Percentiles rank a stretch among this genome's conserved stretches.
These are phyloP conservation scores for Neurospora sp. DNA, from an alignment of 495 filamentous ascomycete genomes.

Conservation along the genomic window DNA sequence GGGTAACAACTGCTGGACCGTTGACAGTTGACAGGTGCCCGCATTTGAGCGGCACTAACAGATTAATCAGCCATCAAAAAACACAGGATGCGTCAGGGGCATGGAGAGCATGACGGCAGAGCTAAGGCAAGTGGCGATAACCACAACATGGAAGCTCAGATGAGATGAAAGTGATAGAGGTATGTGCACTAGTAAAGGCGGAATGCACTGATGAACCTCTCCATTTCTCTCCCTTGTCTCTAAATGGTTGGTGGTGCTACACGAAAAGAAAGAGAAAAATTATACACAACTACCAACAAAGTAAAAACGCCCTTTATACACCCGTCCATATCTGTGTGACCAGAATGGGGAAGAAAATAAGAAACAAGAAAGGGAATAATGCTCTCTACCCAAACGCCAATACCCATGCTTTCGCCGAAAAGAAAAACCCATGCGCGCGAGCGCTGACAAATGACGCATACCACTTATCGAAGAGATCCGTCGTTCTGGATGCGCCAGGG, in stretches of 20 bases:
- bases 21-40: not conserved
- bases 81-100: not conserved
- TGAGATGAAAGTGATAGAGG: not conserved
- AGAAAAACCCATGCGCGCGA: not conserved
- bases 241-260: not conserved
- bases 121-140: not conserved
- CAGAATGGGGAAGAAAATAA: not conserved
- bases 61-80: not conserved
- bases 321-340: not conserved
- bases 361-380: not conserved
- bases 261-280: not conserved
- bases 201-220: not conserved
- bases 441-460: not conserved
- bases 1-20: not conserved
- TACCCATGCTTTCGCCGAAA: not conserved
- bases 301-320: not conserved
- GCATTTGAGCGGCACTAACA: not conserved
- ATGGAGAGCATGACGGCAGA: not conserved
- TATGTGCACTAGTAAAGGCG: no score
- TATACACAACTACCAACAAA: not conserved
- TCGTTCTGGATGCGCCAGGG: not conserved
- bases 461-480: not conserved
- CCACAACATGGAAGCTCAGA: not conserved
- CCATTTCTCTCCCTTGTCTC: not conserved
- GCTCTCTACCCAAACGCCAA: slow-evolving; percentile 1